These are phyloP conservation scores for Spathaspora hagerdaliae DNA, from an alignment of 805 yeast species.

Conservation along the genomic window DNA sequence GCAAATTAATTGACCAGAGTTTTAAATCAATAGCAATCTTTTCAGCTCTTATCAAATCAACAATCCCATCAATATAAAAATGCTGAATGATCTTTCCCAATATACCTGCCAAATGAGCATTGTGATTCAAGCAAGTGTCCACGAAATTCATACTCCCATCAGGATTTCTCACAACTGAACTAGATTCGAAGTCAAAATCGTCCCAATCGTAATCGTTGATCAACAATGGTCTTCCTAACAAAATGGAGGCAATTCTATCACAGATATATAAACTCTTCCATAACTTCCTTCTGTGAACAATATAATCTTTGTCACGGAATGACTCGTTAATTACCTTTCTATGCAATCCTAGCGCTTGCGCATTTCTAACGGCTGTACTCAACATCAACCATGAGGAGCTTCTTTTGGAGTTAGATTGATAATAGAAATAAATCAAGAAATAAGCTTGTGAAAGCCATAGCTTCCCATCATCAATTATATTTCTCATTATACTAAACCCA, in stretches of 20 bases:
- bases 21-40: slow-evolving; percentile 28
- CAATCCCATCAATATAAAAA: slow-evolving; percentile 25
- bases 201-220: slow-evolving; percentile 36
- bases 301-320: slow-evolving; percentile 23
- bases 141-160: slow-evolving; percentile 6
- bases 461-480: slow-evolving; percentile 33
- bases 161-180: slow-evolving; percentile 10
- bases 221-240: slow-evolving; percentile 32
- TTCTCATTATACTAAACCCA: slow-evolving; percentile 25
- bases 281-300: slow-evolving; percentile 28
- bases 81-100: slow-evolving; percentile 24
- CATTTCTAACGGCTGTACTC: slow-evolving; percentile 38
- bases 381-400: slow-evolving; percentile 40
- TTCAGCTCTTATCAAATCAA: slow-evolving; percentile 24
- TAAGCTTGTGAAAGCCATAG: slow-evolving; percentile 40
- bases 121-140: slow-evolving; percentile 18
- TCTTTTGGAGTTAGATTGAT: slow-evolving; percentile 35
- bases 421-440: slow-evolving; percentile 32
- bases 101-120: slow-evolving; percentile 21
- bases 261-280: slow-evolving; percentile 30
- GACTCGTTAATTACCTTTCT: slow-evolving; percentile 32
- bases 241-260: slow-evolving; percentile 29
- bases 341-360: slow-evolving; percentile 38
- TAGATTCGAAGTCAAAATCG: slow-evolving; percentile 14
- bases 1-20: slow-evolving; percentile 25